These are phyloP conservation scores for Ceratocystis lukuohia DNA, from an alignment of 2,329 filamentous ascomycete genomes.

Conservation along the genomic window DNA sequence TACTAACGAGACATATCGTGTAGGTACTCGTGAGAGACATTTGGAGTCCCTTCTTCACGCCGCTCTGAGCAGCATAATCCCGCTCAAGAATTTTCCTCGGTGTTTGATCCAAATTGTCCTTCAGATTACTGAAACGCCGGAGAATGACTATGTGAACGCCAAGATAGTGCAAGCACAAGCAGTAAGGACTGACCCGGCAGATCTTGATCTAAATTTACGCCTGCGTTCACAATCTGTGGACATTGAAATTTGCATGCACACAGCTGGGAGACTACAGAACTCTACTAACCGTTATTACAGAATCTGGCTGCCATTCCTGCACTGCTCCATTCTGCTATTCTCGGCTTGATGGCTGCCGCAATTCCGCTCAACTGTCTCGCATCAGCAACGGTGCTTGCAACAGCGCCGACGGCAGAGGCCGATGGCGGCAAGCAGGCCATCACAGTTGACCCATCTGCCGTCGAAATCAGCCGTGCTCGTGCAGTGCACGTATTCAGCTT, in stretches of 20 bases:
- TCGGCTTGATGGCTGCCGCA: slow-evolving; percentile 68
- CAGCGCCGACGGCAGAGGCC: slow-evolving; percentile 32
- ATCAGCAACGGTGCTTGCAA: slow-evolving; percentile 50
- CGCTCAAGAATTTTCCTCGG: slow-evolving; percentile 62
- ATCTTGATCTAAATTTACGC: not conserved
- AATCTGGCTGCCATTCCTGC: slow-evolving; percentile 69
- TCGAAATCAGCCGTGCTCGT: slow-evolving; percentile 46
- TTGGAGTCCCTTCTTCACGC: slow-evolving; percentile 64
- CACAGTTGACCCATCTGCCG: slow-evolving; percentile 47
- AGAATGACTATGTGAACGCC: slow-evolving; percentile 49
- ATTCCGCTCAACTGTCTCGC: slow-evolving; percentile 66
- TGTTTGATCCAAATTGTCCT: slow-evolving; percentile 68
- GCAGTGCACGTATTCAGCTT: slow-evolving; percentile 79
- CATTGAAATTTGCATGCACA: not conserved
- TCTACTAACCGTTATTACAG: slow-evolving; percentile 30
- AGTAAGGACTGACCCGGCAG: slow-evolving; percentile 32
- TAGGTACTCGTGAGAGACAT: slow-evolving; percentile 63
- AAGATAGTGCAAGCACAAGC: slow-evolving; percentile 47
- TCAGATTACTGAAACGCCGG: slow-evolving; percentile 58
- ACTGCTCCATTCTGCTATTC: slow-evolving; percentile 63
- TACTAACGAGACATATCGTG: slow-evolving; percentile 21
- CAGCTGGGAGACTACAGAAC: not conserved
- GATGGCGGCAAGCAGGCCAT: slow-evolving; percentile 28
- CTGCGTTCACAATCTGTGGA: not conserved
- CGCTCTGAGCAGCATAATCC: slow-evolving; percentile 59